Conservation (phyloP, 1,284 basidiomycete genomes). For the Coniferiporia weirii region DNA sequence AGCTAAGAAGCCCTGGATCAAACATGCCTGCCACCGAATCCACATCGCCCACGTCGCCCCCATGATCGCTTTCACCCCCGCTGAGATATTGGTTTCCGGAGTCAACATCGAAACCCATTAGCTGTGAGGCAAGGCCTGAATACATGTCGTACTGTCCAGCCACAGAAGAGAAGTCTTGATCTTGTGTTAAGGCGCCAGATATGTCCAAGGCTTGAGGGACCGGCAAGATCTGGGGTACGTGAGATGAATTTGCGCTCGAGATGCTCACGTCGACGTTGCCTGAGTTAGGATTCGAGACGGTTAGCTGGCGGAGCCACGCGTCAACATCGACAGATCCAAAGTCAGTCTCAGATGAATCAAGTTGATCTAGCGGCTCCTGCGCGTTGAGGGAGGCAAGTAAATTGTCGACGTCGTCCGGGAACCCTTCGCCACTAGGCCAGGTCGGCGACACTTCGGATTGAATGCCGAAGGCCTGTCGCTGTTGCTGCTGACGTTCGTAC, state of each 20-base stretch:
- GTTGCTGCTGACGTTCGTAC: neutral
- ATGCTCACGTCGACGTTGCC: neutral
- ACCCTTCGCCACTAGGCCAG: slow-evolving; percentile 3
- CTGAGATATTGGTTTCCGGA: slow-evolving; percentile 8
- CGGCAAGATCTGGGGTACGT: slow-evolving; percentile 1
- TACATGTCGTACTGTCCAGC: slow-evolving; percentile 3
- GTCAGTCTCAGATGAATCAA: slow-evolving; percentile 1
- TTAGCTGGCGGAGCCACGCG: slow-evolving; percentile 14
- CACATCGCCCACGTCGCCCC: neutral
- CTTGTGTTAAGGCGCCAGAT: slow-evolving; percentile 4
- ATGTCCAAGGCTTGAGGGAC: slow-evolving; percentile 12
- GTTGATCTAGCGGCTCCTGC: neutral
- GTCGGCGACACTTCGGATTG: slow-evolving; percentile 1
- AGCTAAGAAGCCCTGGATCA: slow-evolving; percentile 2
- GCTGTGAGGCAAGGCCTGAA: slow-evolving; percentile 2
- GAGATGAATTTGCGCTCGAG: neutral
- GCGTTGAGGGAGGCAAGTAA: neutral
- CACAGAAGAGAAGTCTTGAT: neutral
- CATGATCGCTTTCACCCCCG: neutral
- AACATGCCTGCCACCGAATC: neutral
- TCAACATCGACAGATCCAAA: slow-evolving; percentile 12
- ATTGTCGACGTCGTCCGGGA: slow-evolving; percentile 2
- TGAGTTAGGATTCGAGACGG: slow-evolving; percentile 1
- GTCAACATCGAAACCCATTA: slow-evolving; percentile 12
- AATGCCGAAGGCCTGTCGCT: neutral